A percentile compares a stretch with the other conserved stretches of the same genome.
Conservation (phyloP, 23 red algal genomes). For the Chondrus crispus region DNA sequence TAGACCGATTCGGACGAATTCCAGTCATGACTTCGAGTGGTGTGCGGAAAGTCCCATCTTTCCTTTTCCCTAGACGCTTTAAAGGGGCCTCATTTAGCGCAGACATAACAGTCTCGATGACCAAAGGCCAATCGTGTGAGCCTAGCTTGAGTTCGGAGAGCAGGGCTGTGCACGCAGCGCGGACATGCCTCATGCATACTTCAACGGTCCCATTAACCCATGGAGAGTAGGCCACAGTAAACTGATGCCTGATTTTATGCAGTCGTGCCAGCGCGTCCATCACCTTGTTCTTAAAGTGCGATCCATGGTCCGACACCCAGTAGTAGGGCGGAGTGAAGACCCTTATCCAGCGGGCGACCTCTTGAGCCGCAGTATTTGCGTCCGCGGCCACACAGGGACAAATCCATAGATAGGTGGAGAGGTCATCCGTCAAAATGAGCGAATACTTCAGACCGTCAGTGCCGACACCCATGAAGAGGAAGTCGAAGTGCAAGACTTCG, state of each 20-base stretch:
- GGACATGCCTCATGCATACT: neutral
- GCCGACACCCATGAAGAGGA: conserved; percentile 9
- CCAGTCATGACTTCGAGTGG: conserved; percentile 35
- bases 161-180: neutral
- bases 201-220: conserved; percentile 36
- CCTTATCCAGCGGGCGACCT: neutral
- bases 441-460: neutral
- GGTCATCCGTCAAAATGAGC: conserved; percentile 11
- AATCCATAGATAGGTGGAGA: neutral
- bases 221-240: conserved; percentile 16
- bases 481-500: conserved; percentile 42
- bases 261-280: neutral
- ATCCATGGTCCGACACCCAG: conserved; percentile 21
- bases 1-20: neutral
- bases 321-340: neutral
- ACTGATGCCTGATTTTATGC: neutral
- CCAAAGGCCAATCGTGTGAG: neutral
- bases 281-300: conserved; percentile 21
- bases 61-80: neutral
- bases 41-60: conserved; percentile 8
- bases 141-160: conserved; percentile 6
- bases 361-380: neutral
- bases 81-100: neutral
- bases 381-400: neutral
- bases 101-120: neutral